A percentile compares a stretch with the other conserved stretches of the same genome.
phyloP scores from a whole-genome alignment of 1,284 basidiomycete genomes.

The Ustilago xerochloae region DNA sequence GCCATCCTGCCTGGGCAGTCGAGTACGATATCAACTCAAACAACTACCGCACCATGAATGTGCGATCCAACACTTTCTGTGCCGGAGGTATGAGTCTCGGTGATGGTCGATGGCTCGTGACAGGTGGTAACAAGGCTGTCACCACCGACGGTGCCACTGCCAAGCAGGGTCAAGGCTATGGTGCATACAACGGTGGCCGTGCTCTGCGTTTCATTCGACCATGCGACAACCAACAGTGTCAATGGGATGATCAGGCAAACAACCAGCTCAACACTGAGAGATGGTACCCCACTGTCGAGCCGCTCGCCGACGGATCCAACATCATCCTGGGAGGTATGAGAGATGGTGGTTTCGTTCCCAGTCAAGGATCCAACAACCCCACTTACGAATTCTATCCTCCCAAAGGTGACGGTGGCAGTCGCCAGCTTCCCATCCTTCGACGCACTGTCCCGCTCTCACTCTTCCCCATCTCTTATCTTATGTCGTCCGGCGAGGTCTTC shows the following conservation, averaged over 20 bases:
- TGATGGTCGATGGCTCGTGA: constrained; percentile 55
- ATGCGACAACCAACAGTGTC: constrained; percentile 44
- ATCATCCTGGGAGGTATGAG: constrained; percentile 59
- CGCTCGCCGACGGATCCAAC: constrained; percentile 52
- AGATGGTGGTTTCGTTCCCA: constrained; percentile 59
- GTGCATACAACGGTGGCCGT: constrained; percentile 53
- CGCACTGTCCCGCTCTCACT: constrained; percentile 60
- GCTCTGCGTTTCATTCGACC: constrained; percentile 53
- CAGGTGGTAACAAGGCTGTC: constrained; percentile 61
- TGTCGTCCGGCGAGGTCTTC: constrained; percentile 59
- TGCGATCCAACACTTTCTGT: constrained; percentile 63
- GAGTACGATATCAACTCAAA: constrained; percentile 56
- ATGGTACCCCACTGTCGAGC: constrained; percentile 65
- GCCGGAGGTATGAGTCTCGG: constrained; percentile 58
- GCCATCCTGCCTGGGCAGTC: constrained; percentile 58
- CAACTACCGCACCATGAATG: constrained; percentile 44
- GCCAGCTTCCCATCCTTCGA: constrained; percentile 36
- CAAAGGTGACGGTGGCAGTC: constrained; percentile 34
- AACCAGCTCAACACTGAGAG: constrained; percentile 55
- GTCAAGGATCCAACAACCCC: constrained; percentile 49
- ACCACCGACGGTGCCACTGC: constrained; percentile 49
- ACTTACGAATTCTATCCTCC: constrained; percentile 62
- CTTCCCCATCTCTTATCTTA: constrained; percentile 58
- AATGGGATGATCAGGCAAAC: constrained; percentile 44
- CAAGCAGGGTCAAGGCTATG: constrained; percentile 41